A percentile compares a stretch with the other conserved stretches of the same genome.
phyloP scores from a whole-genome alignment of 2,329 filamentous ascomycete genomes.

The Ophiostoma sp. region DNA sequence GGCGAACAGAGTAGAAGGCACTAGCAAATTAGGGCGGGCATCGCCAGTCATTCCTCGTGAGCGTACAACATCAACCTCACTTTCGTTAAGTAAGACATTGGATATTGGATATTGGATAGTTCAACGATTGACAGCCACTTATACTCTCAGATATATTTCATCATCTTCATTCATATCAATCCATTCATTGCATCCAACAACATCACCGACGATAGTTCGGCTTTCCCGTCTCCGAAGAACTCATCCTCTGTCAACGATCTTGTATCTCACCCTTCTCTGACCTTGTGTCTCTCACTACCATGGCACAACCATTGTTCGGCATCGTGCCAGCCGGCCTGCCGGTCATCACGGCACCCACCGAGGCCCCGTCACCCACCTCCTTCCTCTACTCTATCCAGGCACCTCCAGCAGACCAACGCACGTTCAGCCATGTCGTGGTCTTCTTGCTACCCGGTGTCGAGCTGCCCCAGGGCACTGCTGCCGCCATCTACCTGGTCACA shows the following conservation, averaged over 20 bases:
- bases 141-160: not conserved
- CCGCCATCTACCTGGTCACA: slow-evolving; percentile 79
- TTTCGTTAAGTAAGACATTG: not conserved
- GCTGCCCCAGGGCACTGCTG: slow-evolving; percentile 70
- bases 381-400: slow-evolving; percentile 50
- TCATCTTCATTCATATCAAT: not conserved
- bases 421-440: slow-evolving; percentile 78
- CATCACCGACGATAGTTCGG: not conserved
- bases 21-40: slow-evolving; percentile 17
- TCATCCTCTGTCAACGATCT: too few relatives aligned
- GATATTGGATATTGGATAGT: not conserved
- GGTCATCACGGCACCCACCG: slow-evolving; percentile 49
- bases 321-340: slow-evolving; percentile 56
- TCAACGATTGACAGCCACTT: not conserved
- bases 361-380: slow-evolving; percentile 49
- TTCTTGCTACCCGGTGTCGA: slow-evolving; percentile 76
- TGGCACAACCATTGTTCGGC: slow-evolving; percentile 50
- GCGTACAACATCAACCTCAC: not conserved
- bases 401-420: slow-evolving; percentile 31
- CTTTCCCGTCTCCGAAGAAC: not conserved
- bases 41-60: slow-evolving; percentile 4
- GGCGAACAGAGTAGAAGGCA: slow-evolving; percentile 22
- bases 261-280: too few relatives aligned
- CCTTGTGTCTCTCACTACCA: slow-evolving; percentile 26
- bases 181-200: not conserved